Conservation (phyloP, 176 grass and related monocot species). For the Oryza longistaminata region DNA sequence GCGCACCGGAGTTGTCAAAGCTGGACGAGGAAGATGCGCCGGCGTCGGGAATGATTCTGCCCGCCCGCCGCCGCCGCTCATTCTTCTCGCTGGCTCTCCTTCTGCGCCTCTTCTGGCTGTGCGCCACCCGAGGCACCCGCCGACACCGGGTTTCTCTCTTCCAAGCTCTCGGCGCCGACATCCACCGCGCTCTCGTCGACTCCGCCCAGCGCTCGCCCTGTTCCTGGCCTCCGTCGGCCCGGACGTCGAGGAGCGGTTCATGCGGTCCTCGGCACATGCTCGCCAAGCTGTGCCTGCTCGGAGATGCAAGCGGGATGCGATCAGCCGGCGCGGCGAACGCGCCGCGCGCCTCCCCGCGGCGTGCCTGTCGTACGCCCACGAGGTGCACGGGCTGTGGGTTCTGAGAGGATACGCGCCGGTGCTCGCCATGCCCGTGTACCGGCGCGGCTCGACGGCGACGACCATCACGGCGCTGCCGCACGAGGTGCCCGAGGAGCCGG, state of each 20-base stretch:
- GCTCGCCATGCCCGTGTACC: constrained; percentile 51
- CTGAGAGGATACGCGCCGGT: constrained; percentile 74
- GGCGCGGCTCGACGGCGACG: neutral
- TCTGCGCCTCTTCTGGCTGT: constrained; percentile 81
- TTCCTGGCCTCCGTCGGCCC: constrained; percentile 63
- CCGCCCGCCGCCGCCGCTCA: constrained; percentile 16
- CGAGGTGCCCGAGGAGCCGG: constrained; percentile 61
- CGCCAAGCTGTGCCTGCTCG: constrained; percentile 81
- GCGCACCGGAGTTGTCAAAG: neutral
- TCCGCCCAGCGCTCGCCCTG: constrained; percentile 39
- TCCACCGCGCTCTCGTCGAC: constrained; percentile 42
- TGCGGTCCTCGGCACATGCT: constrained; percentile 93
- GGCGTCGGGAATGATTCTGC: constrained; percentile 16
- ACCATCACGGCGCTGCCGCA: constrained; percentile 27
- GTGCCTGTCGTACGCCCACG: constrained; percentile 54
- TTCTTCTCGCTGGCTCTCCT: constrained; percentile 70
- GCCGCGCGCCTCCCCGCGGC: constrained; percentile 29
- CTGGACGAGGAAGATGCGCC: constrained; percentile 35
- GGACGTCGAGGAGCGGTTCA: constrained; percentile 64
- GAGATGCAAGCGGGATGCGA: constrained; percentile 42
- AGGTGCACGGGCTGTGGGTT: constrained; percentile 65
- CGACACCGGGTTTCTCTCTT: constrained; percentile 80
- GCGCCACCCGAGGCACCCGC: constrained; percentile 62
- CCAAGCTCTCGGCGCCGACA: constrained; percentile 36
- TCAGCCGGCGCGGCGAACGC: no score